These are phyloP conservation scores for Mycogone perniciosa DNA, from an alignment of 2,329 filamentous ascomycete species.

Conservation along the genomic window DNA sequence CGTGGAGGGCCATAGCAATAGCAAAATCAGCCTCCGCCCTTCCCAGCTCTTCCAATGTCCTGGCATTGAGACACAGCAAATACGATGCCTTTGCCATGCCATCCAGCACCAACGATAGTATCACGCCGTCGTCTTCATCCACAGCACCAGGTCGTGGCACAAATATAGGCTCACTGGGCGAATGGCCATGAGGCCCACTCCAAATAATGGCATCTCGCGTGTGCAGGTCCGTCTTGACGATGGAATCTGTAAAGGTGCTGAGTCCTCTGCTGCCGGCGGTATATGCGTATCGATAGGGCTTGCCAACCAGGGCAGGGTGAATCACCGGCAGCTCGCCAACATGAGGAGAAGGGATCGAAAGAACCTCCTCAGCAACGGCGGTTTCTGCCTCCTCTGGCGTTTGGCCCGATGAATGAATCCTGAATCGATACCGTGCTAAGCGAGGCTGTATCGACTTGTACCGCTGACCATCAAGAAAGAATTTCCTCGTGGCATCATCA, in stretches of 20 bases:
- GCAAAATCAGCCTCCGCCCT: conserved; percentile 56
- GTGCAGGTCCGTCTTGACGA: conserved; percentile 59
- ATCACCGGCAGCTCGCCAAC: conserved; percentile 60
- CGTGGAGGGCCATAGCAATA: conserved; percentile 61
- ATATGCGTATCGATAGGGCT: conserved; percentile 56
- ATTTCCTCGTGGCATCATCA: conserved; percentile 38
- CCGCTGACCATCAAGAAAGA: conserved; percentile 35
- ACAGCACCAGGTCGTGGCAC: conserved; percentile 39
- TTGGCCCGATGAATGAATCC: conserved; percentile 22
- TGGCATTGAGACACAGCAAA: conserved; percentile 58
- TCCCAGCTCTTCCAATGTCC: conserved; percentile 56
- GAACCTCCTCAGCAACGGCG: conserved; percentile 26
- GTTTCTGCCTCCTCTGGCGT: conserved; percentile 13
- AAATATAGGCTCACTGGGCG: conserved; percentile 65
- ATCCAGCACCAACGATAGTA: conserved; percentile 59
- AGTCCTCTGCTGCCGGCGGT: conserved; percentile 48
- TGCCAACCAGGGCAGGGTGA: conserved; percentile 49
- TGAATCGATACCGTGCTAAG: conserved; percentile 40
- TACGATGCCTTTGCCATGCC: conserved; percentile 55
- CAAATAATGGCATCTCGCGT: conserved; percentile 49
- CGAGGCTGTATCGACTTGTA: conserved; percentile 30
- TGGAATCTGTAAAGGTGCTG: conserved; percentile 54
- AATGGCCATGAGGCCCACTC: conserved; percentile 52
- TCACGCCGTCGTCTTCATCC: conserved; percentile 57
- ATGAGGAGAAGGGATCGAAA: conserved; percentile 47